Base-by-base conservation (phyloP, 73 alveolate genomes). In the Symbiodinium pilosum region DNA sequence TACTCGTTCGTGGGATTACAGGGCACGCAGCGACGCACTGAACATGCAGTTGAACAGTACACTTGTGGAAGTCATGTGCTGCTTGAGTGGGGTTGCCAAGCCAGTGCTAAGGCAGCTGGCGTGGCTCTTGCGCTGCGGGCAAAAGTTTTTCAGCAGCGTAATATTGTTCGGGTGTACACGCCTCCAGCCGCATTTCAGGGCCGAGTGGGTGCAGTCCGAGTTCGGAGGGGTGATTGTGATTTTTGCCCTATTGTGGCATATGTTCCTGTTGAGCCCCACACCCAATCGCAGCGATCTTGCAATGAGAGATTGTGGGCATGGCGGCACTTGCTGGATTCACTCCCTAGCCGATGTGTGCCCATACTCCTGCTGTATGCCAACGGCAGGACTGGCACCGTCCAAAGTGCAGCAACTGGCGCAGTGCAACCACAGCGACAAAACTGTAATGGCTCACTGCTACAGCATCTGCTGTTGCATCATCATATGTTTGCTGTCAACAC, bases 361-460 rank as follows among this genome's bases (percentile, higher is more conserved):
- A 28, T 85, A 1, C 59, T 85, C 51, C 59, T 85, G 44, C 69
- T 83, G 39, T 68, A 83, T 52, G 91, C 91, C 12, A 42, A 83
- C 51, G 91, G 91, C 8, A 68, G 43, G 43, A 83, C 77, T 14
- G 92, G 92, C 11, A 47, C 28, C 47, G 47, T 85, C 56, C 32
- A 42, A n/a, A 85, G 93, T 85, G 44, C 34, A 43, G 93, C 93
- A 71, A 28, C 47, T 18, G 81, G 77, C 4, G 24, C 42, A 8
- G 93, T 81, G 18, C 52, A 85, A 24, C 83, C 81, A 5, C 39
- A 51, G 81, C 38, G 6, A 9, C 83, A 85, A 85, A 85, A 85
- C 83, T 85, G 28, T 81, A 85, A 85, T 85, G 93, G 93, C 44
- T 44, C 54, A 51, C 54, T 47, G 93, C 39, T 85, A 36, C 43